A percentile compares a stretch with the other conserved stretches of the same genome.
Conservation (phyloP, 306 rosid genomes). For the Hippophae gyantsensis region DNA sequence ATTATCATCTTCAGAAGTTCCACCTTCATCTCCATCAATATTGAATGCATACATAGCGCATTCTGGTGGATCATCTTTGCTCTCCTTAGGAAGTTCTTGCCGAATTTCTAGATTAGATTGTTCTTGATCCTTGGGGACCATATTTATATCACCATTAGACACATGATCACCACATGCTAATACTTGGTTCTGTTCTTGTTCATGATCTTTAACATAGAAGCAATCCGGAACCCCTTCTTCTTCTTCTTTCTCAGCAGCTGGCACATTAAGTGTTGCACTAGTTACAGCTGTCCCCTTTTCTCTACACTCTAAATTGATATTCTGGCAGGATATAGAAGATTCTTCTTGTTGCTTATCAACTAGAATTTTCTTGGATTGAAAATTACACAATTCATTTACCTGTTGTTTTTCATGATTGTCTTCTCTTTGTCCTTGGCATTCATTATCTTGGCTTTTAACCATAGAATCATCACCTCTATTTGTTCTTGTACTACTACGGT, state of each 20-base stretch:
- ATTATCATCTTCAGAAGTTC: constrained; percentile 24
- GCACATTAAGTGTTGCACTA: constrained; percentile 8
- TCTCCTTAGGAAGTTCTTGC: constrained; percentile 18
- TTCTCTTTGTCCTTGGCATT: constrained; percentile 19
- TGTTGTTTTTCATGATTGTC: constrained; percentile 23
- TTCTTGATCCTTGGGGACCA: constrained; percentile 20
- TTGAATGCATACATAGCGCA: constrained; percentile 25
- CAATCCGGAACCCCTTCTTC: constrained; percentile 19
- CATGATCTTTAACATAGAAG: constrained; percentile 18
- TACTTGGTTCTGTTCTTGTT: constrained; percentile 17
- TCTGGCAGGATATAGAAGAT: constrained; percentile 12
- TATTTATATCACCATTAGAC: constrained; percentile 13
- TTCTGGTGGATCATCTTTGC: constrained; percentile 10
- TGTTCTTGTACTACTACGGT: constrained; percentile 11
- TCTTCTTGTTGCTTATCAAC: constrained; percentile 20
- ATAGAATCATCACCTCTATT: constrained; percentile 20
- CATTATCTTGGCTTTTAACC: constrained; percentile 20
- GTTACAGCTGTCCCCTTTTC: constrained; percentile 20
- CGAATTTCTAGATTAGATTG: constrained; percentile 14
- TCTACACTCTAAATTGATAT: constrained; percentile 13
- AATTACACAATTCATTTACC: constrained; percentile 23
- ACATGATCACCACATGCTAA: constrained; percentile 19
- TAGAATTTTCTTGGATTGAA: constrained; percentile 4
- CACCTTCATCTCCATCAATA: constrained; percentile 16
- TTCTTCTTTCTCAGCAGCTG: constrained; percentile 25